Conservation (phyloP, 192 early-diverging fungal genomes). For the Coemansia sp. region DNA sequence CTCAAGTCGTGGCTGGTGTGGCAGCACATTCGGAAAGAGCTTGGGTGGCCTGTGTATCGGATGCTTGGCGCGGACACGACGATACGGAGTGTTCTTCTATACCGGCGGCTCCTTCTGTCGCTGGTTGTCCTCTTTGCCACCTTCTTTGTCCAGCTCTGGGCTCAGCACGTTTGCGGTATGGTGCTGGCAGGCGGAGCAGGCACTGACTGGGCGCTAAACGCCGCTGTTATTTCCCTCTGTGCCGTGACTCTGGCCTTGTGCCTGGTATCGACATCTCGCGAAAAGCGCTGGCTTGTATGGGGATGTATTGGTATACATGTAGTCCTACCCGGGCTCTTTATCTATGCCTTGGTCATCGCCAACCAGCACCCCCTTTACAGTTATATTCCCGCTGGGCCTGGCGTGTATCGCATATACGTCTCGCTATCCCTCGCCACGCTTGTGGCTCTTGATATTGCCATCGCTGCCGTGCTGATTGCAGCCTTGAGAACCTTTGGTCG, state of each 20-base stretch:
- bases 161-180: conserved; percentile 51
- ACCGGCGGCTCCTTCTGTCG: conserved; percentile 29
- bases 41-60: conserved; percentile 48
- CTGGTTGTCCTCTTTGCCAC: conserved; percentile 22
- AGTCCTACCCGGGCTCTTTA: conserved; percentile 18
- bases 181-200: conserved; percentile 6
- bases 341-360: conserved; percentile 33
- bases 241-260: conserved; percentile 11
- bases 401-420: conserved; percentile 11
- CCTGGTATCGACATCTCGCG: conserved; percentile 22
- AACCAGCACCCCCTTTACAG: background rate
- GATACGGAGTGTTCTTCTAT: conserved; percentile 47
- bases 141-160: conserved; percentile 37
- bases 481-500: conserved; percentile 21
- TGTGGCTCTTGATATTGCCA: conserved; percentile 11
- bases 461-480: background rate
- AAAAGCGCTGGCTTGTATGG: conserved; percentile 33
- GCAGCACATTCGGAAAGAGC: conserved; percentile 34
- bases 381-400: background rate
- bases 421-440: conserved; percentile 15
- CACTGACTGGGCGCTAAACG: conserved; percentile 10
- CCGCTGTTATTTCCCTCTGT: conserved; percentile 3
- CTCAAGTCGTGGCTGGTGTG: conserved; percentile 21
- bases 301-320: conserved; percentile 9
- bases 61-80: conserved; percentile 39